A percentile compares a stretch with the other conserved stretches of the same genome.
Evolutionary conservation across 768 basidiomycete species (phyloP).

Genomic region (Tylopilus felleus): DNA sequence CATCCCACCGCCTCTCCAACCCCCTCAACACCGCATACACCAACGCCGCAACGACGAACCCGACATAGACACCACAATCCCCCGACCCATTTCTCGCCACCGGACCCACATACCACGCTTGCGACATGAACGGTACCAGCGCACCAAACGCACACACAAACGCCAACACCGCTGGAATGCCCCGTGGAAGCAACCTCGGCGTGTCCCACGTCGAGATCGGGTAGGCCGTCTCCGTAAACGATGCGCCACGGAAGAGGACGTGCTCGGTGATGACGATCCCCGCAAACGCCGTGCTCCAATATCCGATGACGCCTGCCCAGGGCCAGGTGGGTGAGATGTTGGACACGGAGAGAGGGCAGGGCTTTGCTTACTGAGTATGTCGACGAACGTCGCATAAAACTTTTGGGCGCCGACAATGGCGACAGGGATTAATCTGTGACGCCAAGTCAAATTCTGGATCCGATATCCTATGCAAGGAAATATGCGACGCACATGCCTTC

Average conservation of each 20-base stretch:
- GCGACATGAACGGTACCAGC: constrained; percentile 48
- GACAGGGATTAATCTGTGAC: constrained; percentile 41
- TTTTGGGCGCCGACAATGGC: constrained; percentile 44
- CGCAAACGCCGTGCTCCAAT: constrained; percentile 39
- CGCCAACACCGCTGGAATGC: constrained; percentile 40
- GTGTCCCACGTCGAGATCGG: constrained; percentile 36
- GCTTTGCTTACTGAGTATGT: constrained; percentile 34
- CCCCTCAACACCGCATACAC: constrained; percentile 31
- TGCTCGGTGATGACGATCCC: constrained; percentile 44
- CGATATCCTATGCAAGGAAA: background rate
- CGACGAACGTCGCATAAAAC: constrained; percentile 44
- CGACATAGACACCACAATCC: constrained; percentile 46
- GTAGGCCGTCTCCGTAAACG: constrained; percentile 35
- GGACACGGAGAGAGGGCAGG: constrained; percentile 2
- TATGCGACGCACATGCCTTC: constrained; percentile 38
- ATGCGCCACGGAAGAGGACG: constrained; percentile 38
- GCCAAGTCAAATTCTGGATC: background rate
- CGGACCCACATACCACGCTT: constrained; percentile 50
- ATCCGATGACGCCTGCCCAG: constrained; percentile 40
- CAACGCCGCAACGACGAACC: constrained; percentile 32
- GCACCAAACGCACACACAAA: constrained; percentile 39
- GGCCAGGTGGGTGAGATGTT: constrained; percentile 3
- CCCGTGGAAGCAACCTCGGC: constrained; percentile 36
- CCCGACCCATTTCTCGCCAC: constrained; percentile 44
- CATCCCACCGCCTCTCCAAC: constrained; percentile 25